Evolutionary conservation across 2,329 filamentous ascomycete genomes (phyloP).

Genomic region (Ilyonectria destructans): DNA sequence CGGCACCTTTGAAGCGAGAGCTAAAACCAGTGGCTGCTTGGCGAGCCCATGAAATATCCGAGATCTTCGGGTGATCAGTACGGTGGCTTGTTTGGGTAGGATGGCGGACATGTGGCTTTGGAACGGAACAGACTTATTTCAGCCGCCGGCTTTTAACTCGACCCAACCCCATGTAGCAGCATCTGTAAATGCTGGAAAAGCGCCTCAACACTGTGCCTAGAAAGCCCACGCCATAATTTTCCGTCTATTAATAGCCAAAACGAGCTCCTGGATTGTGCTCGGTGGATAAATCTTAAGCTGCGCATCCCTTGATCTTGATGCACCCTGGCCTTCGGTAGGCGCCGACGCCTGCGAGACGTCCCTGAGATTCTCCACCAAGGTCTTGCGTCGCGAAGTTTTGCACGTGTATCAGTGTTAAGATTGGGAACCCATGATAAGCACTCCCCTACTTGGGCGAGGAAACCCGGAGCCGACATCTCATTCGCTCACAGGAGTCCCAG

Average conservation of each 20-base stretch:
- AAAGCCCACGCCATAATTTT: background rate
- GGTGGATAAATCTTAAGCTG: slow-evolving; percentile 4
- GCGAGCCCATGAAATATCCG: slow-evolving; percentile 13
- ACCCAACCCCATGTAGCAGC: background rate
- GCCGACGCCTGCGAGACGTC: slow-evolving; percentile 24
- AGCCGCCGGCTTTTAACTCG: background rate
- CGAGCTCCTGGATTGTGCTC: background rate
- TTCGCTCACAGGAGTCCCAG: background rate
- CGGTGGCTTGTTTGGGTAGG: slow-evolving; percentile 8
- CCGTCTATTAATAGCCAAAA: background rate
- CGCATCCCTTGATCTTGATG: slow-evolving; percentile 24
- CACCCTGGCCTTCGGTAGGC: slow-evolving; percentile 27
- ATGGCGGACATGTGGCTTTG: background rate
- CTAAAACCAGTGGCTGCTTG: slow-evolving; percentile 17
- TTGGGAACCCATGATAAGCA: slow-evolving; percentile 16
- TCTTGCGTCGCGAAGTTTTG: slow-evolving; percentile 35
- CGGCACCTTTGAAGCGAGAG: background rate
- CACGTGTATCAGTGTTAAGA: slow-evolving; percentile 38
- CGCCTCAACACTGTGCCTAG: no score
- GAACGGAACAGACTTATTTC: background rate
- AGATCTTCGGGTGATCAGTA: slow-evolving; percentile 7
- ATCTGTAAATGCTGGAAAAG: background rate
- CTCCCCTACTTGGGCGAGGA: background rate
- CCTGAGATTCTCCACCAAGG: slow-evolving; percentile 25
- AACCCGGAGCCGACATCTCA: background rate